Percentiles rank a stretch among this genome's conserved stretches.
These are phyloP conservation scores for Calocera cornea DNA, from an alignment of 768 basidiomycete genomes.

Conservation along the genomic window DNA sequence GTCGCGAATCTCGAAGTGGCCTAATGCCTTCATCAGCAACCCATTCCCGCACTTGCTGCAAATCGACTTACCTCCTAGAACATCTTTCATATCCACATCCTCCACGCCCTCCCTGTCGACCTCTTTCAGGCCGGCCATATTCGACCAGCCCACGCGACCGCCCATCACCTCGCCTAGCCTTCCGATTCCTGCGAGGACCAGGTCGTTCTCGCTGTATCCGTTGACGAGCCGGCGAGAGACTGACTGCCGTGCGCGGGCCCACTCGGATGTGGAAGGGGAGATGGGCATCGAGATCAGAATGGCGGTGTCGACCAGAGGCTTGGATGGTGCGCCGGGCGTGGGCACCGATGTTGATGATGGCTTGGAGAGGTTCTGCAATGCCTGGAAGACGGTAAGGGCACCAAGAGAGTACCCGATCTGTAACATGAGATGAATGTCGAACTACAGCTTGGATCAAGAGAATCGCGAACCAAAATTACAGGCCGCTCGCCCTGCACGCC, in stretches of 20 bases:
- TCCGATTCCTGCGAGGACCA: conserved; percentile 27
- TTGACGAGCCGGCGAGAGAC: conserved; percentile 27
- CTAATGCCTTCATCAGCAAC: not conserved
- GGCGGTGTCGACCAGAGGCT: conserved; percentile 29
- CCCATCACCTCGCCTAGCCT: conserved; percentile 30
- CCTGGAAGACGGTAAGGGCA: conserved; percentile 26
- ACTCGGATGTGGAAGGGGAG: conserved; percentile 25
- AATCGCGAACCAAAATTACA: conserved; percentile 23
- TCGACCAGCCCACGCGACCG: conserved; percentile 21
- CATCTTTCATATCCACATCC: conserved; percentile 24
- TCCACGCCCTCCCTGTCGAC: conserved; percentile 22
- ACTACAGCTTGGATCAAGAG: not conserved
- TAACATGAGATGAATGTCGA: not conserved
- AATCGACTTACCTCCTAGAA: conserved; percentile 20
- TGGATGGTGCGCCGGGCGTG: conserved; percentile 14
- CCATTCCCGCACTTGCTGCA: not conserved
- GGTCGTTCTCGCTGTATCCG: conserved; percentile 26
- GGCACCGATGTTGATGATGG: conserved; percentile 15
- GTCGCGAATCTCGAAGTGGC: not conserved
- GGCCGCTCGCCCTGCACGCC: conserved; percentile 33
- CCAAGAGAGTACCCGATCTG: conserved; percentile 33
- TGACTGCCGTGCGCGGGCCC: conserved; percentile 24
- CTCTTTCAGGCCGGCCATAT: conserved; percentile 19
- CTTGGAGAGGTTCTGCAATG: conserved; percentile 23
- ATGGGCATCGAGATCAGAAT: conserved; percentile 30